Evolutionary conservation across 1,284 basidiomycete genomes (phyloP), one percentile per base, ranked within the genome.

Genomic region (Pterulicium gracile): DNA sequence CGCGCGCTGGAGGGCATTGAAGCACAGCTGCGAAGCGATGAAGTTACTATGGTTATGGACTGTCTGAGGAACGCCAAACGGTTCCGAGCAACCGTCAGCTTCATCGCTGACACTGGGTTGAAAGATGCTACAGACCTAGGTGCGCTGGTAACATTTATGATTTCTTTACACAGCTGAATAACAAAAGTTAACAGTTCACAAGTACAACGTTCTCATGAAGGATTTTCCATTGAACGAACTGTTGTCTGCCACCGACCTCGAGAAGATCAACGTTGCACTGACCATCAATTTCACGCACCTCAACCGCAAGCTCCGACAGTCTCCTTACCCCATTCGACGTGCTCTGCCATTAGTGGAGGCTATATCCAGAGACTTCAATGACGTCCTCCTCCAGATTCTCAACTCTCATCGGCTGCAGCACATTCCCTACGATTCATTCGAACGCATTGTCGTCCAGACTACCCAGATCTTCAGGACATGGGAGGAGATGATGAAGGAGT

Each of bases 201-300:
- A 95, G 63, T 95, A 98, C 72, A 98, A 98, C 58, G 81, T 89
- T 52, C 76, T 98, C 50, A 98, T 98, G 95, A 96, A 95, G 65
- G 96, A 99, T 59, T 97, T 98, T 58, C 96, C 96, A 0, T 70
- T 98, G 35, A 95, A 98, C 60, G 94, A 97, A 60, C 80, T 98
- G 13, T 76, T 98, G 15, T 90, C 94, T 2, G 92, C 96, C 0
- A 96, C 94, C 1, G 94, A 98, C 61, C 79, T 98, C 2, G 87
- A 90, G 59, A 97, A 94, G 69, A 87, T 96, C 35, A 82, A 93
- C 58, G 91, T 96, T 60, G 82, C 90, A 0, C 71, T 98, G 17
- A 67, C 77, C 7, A 73, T 88, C 53, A 94, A 98, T 59, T 98
- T 98, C 58, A 78, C 78, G 0, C 95, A 98, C 60, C 80, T 98